Base-by-base conservation (phyloP, 805 yeast genomes). In the Candida sithepensis region DNA sequence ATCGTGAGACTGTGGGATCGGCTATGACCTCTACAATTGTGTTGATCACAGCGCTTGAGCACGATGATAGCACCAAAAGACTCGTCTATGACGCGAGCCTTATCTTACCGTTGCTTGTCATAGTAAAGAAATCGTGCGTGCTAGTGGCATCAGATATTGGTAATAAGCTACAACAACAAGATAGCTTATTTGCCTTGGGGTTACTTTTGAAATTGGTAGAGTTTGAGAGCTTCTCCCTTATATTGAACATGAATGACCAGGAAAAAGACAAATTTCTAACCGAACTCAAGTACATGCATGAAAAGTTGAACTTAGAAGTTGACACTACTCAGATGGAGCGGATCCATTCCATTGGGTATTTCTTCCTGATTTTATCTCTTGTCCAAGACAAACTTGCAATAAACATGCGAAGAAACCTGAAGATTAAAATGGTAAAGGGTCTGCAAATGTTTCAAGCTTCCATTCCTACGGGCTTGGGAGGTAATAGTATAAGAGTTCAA, bases 291-390 rank as follows among this genome's bases (percentile, higher is more conserved):
- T 34, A 22, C 5, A 46, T 50, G 32, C 26, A 41, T 16, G 44
- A 42, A 9, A 19, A 39, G 8, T n/a, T 52, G 21, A 26, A 40
- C 20, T 18, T 45, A 16, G 58, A 50, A 23, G 13, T 32, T n/a
- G 45, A 47, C 14, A 3, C 36, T 2, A n/a, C 20, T 2, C 44
- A 48, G n/a, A 44, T 48, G 7, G 43, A 46, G 18, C 50, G 56
- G 37, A 39, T 52, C 13, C 65, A 62, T 42, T 52, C 61, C 18
- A 41, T 56, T 13, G 67, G 65, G 1, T 64, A 64, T 40, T 54
- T 58, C 33, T 58, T 65, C 41, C 46, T 63, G n/a, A 34, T 60
- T 12, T 14, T 55, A 19, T 50, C 52, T 2, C 19, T 43, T 26
- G n/a, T 46, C 12, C 9, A 26, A n/a, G 18, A 39, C 10, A 37